Conservation (phyloP, 78 protist genomes). For the Dictyostelium capitatum region DNA sequence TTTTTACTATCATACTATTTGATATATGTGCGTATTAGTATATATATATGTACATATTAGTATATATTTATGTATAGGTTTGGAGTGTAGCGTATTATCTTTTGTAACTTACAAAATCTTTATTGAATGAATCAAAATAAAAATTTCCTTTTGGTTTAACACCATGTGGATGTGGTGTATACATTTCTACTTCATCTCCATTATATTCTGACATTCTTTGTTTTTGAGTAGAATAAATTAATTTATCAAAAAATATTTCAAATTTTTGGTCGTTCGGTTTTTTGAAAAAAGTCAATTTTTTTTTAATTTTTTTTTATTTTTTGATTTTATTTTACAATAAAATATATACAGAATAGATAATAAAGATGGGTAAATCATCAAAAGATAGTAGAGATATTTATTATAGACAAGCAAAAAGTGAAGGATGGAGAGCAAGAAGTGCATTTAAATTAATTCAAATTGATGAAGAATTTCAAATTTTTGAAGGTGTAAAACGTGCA, state of each 20-base stretch:
- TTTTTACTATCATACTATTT: constrained; percentile 17
- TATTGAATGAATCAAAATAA: constrained; percentile 56
- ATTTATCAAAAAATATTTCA: not conserved
- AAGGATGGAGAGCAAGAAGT: constrained; percentile 97
- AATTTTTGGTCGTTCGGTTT: too few species aligned
- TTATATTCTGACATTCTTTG: not conserved
- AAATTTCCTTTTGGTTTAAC: constrained; percentile 60
- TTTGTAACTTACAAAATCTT: constrained; percentile 72
- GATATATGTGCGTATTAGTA: not conserved
- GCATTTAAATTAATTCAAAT: constrained; percentile 99
- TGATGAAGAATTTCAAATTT: constrained; percentile 94
- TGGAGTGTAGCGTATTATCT: too few species aligned
- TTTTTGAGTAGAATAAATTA: not conserved
- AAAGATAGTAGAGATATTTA: constrained; percentile 95
- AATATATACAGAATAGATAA: not conserved
- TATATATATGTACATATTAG: too few species aligned
- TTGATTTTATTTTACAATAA: not conserved
- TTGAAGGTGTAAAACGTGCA: constrained; percentile 92
- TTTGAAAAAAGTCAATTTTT: not conserved
- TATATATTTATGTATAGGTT: not conserved
- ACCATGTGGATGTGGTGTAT: constrained; percentile 65
- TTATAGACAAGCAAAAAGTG: constrained; percentile 99
- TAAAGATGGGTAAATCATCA: constrained; percentile 85
- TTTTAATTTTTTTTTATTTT: not conserved
- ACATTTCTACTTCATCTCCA: constrained; percentile 7